Percentiles rank a stretch among this genome's conserved stretches.
These are phyloP conservation scores for Mycena olivaceomarginata DNA, from an alignment of 768 basidiomycete genomes.

Conservation along the genomic window DNA sequence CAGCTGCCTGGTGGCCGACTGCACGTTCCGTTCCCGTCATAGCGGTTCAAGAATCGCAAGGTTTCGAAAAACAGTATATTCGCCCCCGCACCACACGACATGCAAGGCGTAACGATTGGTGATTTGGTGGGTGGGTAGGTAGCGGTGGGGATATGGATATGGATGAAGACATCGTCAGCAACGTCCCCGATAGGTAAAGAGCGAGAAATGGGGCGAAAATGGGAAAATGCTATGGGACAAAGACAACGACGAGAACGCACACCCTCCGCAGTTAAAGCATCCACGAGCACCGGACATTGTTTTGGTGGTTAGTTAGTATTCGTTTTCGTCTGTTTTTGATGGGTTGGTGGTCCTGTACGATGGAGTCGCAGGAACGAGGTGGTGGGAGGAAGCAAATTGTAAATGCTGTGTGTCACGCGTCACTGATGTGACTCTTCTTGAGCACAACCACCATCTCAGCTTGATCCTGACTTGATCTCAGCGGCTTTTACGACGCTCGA, in stretches of 20 bases:
- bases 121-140: no score
- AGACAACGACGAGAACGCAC: conserved; percentile 75
- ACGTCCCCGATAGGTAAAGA: conserved; percentile 59
- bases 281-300: conserved; percentile 79
- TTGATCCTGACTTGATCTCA: no score
- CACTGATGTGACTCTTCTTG: no score
- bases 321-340: neutral
- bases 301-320: neutral
- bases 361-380: no score
- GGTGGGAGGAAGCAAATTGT: no score
- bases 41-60: no score
- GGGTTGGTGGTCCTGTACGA: no score
- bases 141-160: conserved; percentile 52
- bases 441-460: no score
- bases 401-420: no score
- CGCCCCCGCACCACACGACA: conserved; percentile 42
- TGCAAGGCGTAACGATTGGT: conserved; percentile 4
- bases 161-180: conserved; percentile 71
- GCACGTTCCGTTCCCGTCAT: neutral
- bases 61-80: conserved; percentile 44
- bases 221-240: conserved; percentile 27
- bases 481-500: no score
- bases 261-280: conserved; percentile 94
- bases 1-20: conserved; percentile 92
- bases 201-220: conserved; percentile 40